Percentiles rank a stretch among this genome's conserved stretches.
phyloP scores from a whole-genome alignment of 305 asterid species.

The Andrographis paniculata region DNA sequence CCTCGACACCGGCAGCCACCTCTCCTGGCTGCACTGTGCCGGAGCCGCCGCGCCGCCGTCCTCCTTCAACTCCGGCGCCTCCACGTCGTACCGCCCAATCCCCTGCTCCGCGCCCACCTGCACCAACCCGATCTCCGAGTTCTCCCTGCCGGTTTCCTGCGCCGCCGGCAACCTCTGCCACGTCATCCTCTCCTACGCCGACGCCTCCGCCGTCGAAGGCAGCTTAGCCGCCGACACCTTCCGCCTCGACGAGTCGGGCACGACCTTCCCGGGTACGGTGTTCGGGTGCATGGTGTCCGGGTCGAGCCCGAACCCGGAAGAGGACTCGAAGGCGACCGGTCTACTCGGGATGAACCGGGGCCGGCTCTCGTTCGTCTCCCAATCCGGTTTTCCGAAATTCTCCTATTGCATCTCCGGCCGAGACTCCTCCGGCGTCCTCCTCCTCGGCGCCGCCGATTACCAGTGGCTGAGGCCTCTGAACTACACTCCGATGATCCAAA shows the following conservation, averaged over 20 bases:
- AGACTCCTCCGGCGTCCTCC: conserved; percentile 52
- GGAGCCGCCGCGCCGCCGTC: conserved; percentile 28
- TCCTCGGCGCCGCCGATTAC: conserved; percentile 45
- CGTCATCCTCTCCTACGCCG: conserved; percentile 67
- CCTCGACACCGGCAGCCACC: conserved; percentile 25
- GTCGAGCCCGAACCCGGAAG: conserved; percentile 52
- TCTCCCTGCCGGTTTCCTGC: conserved; percentile 63
- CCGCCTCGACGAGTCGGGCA: conserved; percentile 16
- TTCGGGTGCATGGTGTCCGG: conserved; percentile 85
- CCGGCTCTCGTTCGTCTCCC: conserved; percentile 55
- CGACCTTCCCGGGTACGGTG: conserved; percentile 24
- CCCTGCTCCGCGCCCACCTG: conserved; percentile 65
- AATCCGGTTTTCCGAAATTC: conserved; percentile 49
- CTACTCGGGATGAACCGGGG: conserved; percentile 82
- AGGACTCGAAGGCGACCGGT: conserved; percentile 53
- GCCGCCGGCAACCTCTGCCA: conserved; percentile 60
- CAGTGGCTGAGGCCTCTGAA: conserved; percentile 44
- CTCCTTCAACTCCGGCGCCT: conserved; percentile 38
- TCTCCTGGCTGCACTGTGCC: conserved; percentile 61
- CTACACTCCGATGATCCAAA: conserved; percentile 59
- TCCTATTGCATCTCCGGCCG: conserved; percentile 76
- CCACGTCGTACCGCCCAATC: conserved; percentile 49
- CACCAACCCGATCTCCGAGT: conserved; percentile 53
- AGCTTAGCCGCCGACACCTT: conserved; percentile 50
- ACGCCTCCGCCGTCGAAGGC: conserved; percentile 73